Evolutionary conservation across 148 eudicot species (phyloP).

Genomic region (Selenicereus undatus): DNA sequence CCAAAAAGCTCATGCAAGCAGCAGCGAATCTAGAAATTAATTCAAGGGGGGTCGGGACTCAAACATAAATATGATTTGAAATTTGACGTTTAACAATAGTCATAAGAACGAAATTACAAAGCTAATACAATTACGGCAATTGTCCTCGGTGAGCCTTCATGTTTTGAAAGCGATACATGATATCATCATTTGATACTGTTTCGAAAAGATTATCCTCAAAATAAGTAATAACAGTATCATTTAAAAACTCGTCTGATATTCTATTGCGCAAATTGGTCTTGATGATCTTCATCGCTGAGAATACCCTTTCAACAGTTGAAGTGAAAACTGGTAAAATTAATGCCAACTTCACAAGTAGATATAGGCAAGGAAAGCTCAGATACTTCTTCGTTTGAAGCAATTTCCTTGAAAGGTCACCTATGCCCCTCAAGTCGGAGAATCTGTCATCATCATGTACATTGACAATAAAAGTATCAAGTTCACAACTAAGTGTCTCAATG

Average conservation of each 20-base stretch:
- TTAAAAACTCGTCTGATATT: not conserved
- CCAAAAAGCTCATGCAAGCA: too few species aligned
- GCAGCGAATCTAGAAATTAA: too few species aligned
- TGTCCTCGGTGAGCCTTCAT: too few species aligned
- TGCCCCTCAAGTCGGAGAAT: not conserved
- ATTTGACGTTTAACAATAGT: too few species aligned
- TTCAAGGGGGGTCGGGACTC: too few species aligned
- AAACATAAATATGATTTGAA: too few species aligned
- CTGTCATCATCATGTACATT: not conserved
- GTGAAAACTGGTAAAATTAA: not conserved
- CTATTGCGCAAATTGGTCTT: not conserved
- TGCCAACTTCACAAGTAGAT: not conserved
- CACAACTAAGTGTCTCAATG: not conserved
- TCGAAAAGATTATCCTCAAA: not conserved
- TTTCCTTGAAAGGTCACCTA: not conserved
- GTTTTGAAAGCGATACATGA: too few species aligned
- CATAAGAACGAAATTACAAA: too few species aligned
- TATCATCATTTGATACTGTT: too few species aligned
- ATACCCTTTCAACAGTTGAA: not conserved
- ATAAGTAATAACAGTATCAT: not conserved
- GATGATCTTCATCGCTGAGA: not conserved
- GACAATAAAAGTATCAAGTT: not conserved
- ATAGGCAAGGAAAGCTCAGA: not conserved
- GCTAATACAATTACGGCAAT: too few species aligned
- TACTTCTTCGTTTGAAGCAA: not conserved